These are phyloP conservation scores for Geranium rotundifolium DNA, from an alignment of 345 rosid species.

Conservation along the genomic window DNA sequence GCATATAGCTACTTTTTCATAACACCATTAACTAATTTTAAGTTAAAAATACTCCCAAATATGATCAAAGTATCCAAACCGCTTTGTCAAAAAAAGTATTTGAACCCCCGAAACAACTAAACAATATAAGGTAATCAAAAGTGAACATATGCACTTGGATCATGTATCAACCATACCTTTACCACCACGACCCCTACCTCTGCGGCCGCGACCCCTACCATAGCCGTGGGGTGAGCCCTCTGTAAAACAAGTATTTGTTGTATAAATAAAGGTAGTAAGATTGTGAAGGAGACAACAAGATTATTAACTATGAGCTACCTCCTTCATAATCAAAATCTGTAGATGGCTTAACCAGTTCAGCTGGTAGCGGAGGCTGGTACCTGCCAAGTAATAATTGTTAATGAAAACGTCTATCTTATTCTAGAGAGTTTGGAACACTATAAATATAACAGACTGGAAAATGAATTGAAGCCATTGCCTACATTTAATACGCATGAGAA, in stretches of 20 bases:
- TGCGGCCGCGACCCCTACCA: background rate
- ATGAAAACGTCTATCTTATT: background rate
- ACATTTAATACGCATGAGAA: background rate
- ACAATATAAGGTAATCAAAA: no score
- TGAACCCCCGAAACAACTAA: no score
- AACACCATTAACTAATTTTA: no score
- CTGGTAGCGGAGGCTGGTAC: constrained; percentile 12
- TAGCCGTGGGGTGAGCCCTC: background rate
- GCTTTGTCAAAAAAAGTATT: no score
- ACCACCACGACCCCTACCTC: background rate
- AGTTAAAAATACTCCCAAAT: no score
- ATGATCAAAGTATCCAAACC: no score
- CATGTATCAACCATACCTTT: background rate
- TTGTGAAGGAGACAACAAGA: background rate
- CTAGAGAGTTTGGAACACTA: background rate
- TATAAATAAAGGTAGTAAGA: no score
- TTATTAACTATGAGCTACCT: background rate
- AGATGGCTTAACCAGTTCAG: constrained; percentile 10
- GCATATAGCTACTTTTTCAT: no score
- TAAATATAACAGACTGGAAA: background rate
- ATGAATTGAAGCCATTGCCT: background rate
- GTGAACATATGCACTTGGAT: no score
- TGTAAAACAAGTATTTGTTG: background rate
- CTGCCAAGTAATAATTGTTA: background rate
- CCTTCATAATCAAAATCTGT: constrained; percentile 14